Conservation (phyloP, 2,329 filamentous ascomycete species). For the Plectosphaerella cucumerina region DNA sequence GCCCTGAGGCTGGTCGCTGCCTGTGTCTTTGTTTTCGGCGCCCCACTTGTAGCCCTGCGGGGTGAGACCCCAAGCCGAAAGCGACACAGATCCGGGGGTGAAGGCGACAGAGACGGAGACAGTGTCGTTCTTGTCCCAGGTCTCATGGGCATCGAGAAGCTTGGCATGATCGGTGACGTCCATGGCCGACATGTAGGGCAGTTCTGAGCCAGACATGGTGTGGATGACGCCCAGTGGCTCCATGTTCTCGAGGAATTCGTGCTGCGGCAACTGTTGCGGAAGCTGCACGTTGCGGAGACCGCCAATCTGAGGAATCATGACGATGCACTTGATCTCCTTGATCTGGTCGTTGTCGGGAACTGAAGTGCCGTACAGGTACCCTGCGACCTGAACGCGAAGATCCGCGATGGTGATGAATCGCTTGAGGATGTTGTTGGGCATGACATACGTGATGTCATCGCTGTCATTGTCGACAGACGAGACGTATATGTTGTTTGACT, state of each 20-base stretch:
- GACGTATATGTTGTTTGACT: constrained; percentile 98
- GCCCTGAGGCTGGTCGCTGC: constrained; percentile 89
- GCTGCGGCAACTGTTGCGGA: constrained; percentile 83
- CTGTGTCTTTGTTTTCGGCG: constrained; percentile 87
- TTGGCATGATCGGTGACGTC: constrained; percentile 94
- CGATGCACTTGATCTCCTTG: constrained; percentile 94
- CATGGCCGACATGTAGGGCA: constrained; percentile 90
- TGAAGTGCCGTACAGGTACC: constrained; percentile 89
- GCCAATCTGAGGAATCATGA: constrained; percentile 96
- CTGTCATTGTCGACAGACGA: constrained; percentile 90
- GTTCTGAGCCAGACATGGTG: constrained; percentile 90
- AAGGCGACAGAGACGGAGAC: constrained; percentile 95
- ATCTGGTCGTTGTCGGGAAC: constrained; percentile 93
- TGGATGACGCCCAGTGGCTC: constrained; percentile 95
- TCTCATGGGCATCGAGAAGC: constrained; percentile 73
- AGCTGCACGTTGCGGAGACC: constrained; percentile 89
- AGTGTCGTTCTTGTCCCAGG: constrained; percentile 82
- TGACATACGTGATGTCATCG: constrained; percentile 92
- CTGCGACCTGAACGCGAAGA: constrained; percentile 91
- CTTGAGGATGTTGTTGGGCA: constrained; percentile 98
- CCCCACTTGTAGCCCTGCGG: constrained; percentile 96
- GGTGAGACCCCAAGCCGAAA: constrained; percentile 90
- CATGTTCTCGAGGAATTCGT: constrained; percentile 80
- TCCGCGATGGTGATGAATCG: constrained; percentile 97
- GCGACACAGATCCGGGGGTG: constrained; percentile 91